Conservation (phyloP, 441 rosid genomes). For the Cnidoscolus chayamansa region DNA sequence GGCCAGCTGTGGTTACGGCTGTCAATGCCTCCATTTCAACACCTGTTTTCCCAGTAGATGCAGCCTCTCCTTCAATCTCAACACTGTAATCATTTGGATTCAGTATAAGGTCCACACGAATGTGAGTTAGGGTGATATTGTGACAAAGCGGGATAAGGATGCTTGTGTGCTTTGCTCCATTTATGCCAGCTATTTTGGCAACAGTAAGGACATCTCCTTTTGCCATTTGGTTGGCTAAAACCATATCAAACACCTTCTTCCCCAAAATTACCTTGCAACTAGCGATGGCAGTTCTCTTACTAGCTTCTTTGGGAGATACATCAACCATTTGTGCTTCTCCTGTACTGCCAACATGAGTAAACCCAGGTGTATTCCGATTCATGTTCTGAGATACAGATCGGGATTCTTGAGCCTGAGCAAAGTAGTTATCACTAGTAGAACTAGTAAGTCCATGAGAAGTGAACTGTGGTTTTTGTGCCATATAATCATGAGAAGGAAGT, state of each 20-base stretch:
- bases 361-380: slow-evolving; percentile 24
- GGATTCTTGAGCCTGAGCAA: slow-evolving; percentile 30
- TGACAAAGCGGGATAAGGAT: slow-evolving; percentile 79
- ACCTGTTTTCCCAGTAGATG: slow-evolving; percentile 75
- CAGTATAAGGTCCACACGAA: slow-evolving; percentile 59
- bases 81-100: slow-evolving; percentile 60
- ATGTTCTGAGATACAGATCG: slow-evolving; percentile 18
- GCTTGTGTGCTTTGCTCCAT: slow-evolving; percentile 84
- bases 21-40: slow-evolving; percentile 98
- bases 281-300: slow-evolving; percentile 68
- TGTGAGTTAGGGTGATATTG: slow-evolving; percentile 62
- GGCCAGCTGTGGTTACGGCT: slow-evolving; percentile 70
- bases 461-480: slow-evolving; percentile 26
- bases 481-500: slow-evolving; percentile 29
- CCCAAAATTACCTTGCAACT: slow-evolving; percentile 74
- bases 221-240: slow-evolving; percentile 68
- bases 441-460: slow-evolving; percentile 21
- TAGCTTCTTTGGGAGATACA: slow-evolving; percentile 66
- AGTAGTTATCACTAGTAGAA: slow-evolving; percentile 24
- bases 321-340: slow-evolving; percentile 95
- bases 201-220: slow-evolving; percentile 94
- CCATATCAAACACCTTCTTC: slow-evolving; percentile 66
- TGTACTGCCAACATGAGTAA: slow-evolving; percentile 54
- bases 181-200: slow-evolving; percentile 84
- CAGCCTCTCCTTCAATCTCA: slow-evolving; percentile 76